Base-by-base conservation (phyloP, 2,329 filamentous ascomycete species). In the Fusarium nanum region DNA sequence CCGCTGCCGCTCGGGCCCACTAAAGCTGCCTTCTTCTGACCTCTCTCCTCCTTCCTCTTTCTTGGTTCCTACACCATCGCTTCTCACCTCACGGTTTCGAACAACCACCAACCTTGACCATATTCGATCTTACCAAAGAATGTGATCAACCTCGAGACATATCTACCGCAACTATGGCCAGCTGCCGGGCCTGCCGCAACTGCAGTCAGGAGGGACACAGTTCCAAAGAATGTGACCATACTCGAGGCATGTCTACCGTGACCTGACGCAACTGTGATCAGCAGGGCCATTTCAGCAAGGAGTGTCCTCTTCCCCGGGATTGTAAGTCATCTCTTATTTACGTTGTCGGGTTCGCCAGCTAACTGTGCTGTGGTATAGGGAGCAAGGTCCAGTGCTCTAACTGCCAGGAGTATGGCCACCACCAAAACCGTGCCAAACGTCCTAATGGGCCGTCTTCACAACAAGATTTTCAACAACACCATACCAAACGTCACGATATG, bases 141-240 rank as follows among this genome's bases (percentile, higher is more conserved):
- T 28, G 11, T 12, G 11, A 12, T 11, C 27, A 6, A 28, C 27
- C 27, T 28, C 27, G 11, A 12, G 27, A 28, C 11, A 12, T 2
- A 5, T 12, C 27, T 28, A 11, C 3, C 25, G 3, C 25, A 10
- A 28, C 27, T 11, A 12, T 28, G 10, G 11, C 2, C 60, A 85
- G 85, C 76, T 82, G 83, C 68, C 76, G 84, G 76, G 82, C 78
- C 28, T 89, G 87, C 76, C 83, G 84, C 73, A 92, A 92, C 79
- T 92, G 90, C 70, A 89, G 88, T 22, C 78, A 86, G 42, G 86
- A 89, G 55, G 90, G 89, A 7, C 89, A 92, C 67, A 81, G 83
- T 45, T 78, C 82, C 67, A 82, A 81, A 20, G 85, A 88, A 6
- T 89, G 87, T 62, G 78, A 83, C 28, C 80, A 85, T 64, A 81